Conservation (phyloP, 495 filamentous ascomycete species). For the Hyaloscypha bicolor region DNA sequence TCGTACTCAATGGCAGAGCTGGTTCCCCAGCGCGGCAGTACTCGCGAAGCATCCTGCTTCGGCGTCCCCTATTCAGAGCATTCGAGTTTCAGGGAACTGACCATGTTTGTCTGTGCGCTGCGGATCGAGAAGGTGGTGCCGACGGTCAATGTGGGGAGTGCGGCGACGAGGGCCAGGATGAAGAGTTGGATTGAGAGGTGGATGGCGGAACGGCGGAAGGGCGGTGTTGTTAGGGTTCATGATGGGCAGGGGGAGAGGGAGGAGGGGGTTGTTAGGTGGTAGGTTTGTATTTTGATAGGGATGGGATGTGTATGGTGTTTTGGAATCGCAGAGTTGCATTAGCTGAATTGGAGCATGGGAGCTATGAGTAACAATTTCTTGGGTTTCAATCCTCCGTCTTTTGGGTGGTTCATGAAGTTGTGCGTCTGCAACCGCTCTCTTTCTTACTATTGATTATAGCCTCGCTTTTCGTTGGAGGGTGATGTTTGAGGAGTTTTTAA, state of each 20-base stretch:
- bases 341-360: no score
- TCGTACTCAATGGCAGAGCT: constrained; percentile 67
- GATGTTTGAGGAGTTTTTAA: no score
- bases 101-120: constrained; percentile 87
- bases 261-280: neutral
- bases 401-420: no score
- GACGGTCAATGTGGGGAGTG: constrained; percentile 85
- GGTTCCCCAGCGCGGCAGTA: constrained; percentile 76
- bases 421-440: no score
- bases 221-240: constrained; percentile 64
- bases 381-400: no score
- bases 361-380: no score
- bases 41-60: constrained; percentile 75
- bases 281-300: neutral
- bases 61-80: constrained; percentile 96
- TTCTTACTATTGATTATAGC: no score
- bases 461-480: no score
- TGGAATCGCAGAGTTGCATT: neutral
- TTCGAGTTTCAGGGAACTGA: constrained; percentile 82
- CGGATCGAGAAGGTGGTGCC: constrained; percentile 87
- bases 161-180: constrained; percentile 71
- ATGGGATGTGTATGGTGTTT: no score
- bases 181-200: constrained; percentile 89
- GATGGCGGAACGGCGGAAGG: constrained; percentile 78
- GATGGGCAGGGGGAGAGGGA: constrained; percentile 31